A percentile compares a stretch with the other conserved stretches of the same genome.
Evolutionary conservation across 805 yeast genomes (phyloP).

Genomic region (Spathaspora hagerdaliae): DNA sequence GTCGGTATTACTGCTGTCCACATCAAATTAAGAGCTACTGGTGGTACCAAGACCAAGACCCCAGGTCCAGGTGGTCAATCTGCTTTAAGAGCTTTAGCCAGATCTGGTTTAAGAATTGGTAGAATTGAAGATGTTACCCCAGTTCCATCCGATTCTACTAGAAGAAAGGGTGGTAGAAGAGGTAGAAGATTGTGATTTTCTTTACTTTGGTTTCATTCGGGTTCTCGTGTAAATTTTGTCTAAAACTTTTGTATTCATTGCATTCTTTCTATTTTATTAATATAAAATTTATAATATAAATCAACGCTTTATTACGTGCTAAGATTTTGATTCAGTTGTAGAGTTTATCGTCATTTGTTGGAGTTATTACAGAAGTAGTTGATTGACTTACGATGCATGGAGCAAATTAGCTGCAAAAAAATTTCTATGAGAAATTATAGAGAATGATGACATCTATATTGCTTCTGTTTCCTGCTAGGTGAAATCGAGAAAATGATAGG

Average conservation of each 20-base stretch:
- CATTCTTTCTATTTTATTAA: not conserved
- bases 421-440: too few relatives aligned
- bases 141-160: slow-evolving; percentile 99
- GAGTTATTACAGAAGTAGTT: too few relatives aligned
- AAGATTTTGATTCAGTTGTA: too few relatives aligned
- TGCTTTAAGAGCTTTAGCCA: slow-evolving; percentile 97
- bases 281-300: too few relatives aligned
- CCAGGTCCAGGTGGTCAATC: slow-evolving; percentile 99
- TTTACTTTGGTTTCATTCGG: not conserved
- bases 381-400: too few relatives aligned
- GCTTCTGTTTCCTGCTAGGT: too few relatives aligned
- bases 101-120: slow-evolving; percentile 99
- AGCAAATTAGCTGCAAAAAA: too few relatives aligned
- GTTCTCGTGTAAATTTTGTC: not conserved
- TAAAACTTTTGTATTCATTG: not conserved
- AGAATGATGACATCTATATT: too few relatives aligned
- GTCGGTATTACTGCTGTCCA: slow-evolving; percentile 99
- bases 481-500: too few relatives aligned
- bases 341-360: too few relatives aligned
- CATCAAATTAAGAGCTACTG: slow-evolving; percentile 99
- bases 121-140: slow-evolving; percentile 99
- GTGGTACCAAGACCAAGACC: slow-evolving; percentile 99
- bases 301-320: not conserved
- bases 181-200: slow-evolving; percentile 93
- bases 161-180: slow-evolving; percentile 99